A percentile compares a stretch with the other conserved stretches of the same genome.
Conservation (phyloP, 257 asterid species). For the Parsonsia alboflavescens region DNA sequence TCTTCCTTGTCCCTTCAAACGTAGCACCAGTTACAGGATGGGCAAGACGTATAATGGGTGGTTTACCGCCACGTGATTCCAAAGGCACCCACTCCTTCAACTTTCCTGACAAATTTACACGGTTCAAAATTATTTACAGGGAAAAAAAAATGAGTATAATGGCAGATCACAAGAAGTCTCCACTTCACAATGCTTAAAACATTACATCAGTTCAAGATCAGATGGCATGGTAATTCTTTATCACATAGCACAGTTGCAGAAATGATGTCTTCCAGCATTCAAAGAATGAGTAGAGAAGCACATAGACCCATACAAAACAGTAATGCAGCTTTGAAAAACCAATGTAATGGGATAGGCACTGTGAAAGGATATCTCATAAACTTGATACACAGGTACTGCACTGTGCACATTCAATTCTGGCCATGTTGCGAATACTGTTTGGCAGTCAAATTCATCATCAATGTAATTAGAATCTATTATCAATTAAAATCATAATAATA, state of each 20-base stretch:
- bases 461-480: neutral
- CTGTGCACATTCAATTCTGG: neutral
- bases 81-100: conserved; percentile 85
- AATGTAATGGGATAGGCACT: neutral
- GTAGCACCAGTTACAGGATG: conserved; percentile 52
- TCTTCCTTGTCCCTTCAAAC: conserved; percentile 71
- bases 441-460: neutral
- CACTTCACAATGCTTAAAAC: neutral
- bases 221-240: neutral
- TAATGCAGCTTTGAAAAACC: neutral
- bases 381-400: neutral
- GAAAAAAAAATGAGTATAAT: neutral
- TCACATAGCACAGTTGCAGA: neutral
- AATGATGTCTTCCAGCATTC: neutral
- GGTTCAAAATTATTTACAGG: neutral
- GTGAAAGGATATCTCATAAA: neutral
- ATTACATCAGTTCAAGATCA: conserved; percentile 4
- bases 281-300: neutral
- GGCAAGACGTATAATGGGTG: conserved; percentile 61
- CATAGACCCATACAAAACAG: neutral
- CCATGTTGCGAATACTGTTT: neutral
- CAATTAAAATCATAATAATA: neutral
- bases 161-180: neutral
- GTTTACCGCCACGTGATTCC: conserved; percentile 47
- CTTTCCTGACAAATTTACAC: conserved; percentile 41